Base-by-base conservation (phyloP, 2,329 filamentous ascomycete genomes). In the Waltergamsia citrina region DNA sequence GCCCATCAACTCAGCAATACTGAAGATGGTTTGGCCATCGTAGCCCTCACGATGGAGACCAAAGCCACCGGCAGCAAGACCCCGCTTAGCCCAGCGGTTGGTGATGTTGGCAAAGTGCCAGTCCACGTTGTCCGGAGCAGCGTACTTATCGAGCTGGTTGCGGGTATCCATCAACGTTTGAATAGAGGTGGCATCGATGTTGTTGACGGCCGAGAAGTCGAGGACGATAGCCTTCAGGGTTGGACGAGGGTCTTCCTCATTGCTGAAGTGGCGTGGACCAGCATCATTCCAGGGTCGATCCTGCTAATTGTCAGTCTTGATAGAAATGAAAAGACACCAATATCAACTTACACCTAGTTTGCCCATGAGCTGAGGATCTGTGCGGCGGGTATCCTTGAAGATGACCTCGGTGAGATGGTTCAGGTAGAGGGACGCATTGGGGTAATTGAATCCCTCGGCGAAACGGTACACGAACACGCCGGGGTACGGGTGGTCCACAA, bases 1-100 rank as follows among this genome's bases (percentile, higher is more conserved):
- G 18, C 33, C 33, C 33, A 35, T 35, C 33, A 94, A 76, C 50
- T 94, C 86, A 2, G 90, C 85, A 22, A 96, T 88, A 50, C 78
- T 86, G 69, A 95, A 96, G 45, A 96, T 88, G 16, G 86, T 84
- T 15, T 55, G 46, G 12, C 48, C 49, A 11, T 41, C 41, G 35
- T 43, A 40, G 14, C 50, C 44, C 8, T 46, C 44, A 28, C 43
- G 37, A 15, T 51, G 52, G 46, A 51, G 58, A 7, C 71, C 71
- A 40, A 75, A 74, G 2, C 70, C 70, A 4, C 67, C 69, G 6
- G 64, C 64, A 1, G 63, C 62, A 3, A 76, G 55, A 1, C 71
- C 69, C n/a, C 69, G 63, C 38, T 70, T 64, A 3, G 71, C 67
- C 71, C 71, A 76, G 24, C 66, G 61, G 41, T 69, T 72, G 38